Evolutionary conservation across 768 basidiomycete species (phyloP).

Genomic region (Lentinula guzmanii): DNA sequence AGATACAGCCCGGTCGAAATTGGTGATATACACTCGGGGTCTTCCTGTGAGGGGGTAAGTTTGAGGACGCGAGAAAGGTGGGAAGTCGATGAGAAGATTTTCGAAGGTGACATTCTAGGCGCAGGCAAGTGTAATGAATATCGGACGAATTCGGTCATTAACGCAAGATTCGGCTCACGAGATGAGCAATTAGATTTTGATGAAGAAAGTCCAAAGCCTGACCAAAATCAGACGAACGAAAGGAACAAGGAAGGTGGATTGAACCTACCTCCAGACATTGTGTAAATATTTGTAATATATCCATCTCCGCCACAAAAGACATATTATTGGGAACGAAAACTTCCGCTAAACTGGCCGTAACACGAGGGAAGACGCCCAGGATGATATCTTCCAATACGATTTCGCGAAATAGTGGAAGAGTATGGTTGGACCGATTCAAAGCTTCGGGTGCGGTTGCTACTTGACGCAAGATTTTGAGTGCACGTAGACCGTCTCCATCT

Average conservation of each 20-base stretch:
- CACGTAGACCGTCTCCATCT: not conserved
- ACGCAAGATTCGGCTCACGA: not conserved
- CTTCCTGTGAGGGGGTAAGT: not conserved
- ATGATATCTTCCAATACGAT: conserved; percentile 4
- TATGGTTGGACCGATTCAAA: conserved; percentile 1
- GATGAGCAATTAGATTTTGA: not conserved
- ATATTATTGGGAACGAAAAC: not conserved
- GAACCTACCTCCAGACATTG: not conserved
- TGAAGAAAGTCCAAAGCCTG: conserved; percentile 1
- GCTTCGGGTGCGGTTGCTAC: not conserved
- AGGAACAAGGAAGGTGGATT: not conserved
- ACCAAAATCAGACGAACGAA: not conserved
- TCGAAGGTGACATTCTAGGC: not conserved
- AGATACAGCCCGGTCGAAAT: not conserved
- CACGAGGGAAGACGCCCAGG: not conserved
- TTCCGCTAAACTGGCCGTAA: not conserved
- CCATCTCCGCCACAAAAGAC: not conserved
- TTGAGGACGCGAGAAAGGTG: not conserved
- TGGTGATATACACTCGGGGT: not conserved
- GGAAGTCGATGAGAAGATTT: not conserved
- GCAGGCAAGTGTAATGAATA: not conserved
- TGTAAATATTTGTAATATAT: not conserved
- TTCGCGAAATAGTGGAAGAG: conserved; percentile 5
- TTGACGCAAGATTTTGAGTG: not conserved
- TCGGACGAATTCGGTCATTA: not conserved